A percentile compares a stretch with the other conserved stretches of the same genome.
Evolutionary conservation across 495 filamentous ascomycete genomes (phyloP).

Genomic region (Xanthoparmelia taractica): DNA sequence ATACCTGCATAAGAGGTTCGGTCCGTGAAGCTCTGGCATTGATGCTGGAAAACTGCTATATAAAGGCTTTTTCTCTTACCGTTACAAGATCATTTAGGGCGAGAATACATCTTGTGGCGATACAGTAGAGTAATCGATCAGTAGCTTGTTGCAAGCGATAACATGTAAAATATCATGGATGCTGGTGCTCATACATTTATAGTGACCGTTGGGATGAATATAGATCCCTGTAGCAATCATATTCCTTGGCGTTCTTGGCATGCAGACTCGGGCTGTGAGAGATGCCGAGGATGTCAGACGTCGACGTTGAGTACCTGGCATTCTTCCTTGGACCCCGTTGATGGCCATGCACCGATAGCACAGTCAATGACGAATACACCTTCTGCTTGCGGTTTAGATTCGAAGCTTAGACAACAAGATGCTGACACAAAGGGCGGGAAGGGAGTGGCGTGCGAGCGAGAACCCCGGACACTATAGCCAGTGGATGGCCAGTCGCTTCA

Average conservation of each 20-base stretch:
- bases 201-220: no score
- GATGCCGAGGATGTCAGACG: not conserved
- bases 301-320: not conserved
- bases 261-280: not conserved
- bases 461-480: no score
- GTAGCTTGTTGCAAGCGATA: not conserved
- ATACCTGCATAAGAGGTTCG: not conserved
- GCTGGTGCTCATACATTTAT: no score
- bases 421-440: constrained; percentile 12
- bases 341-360: constrained; percentile 1
- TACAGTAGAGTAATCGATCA: not conserved
- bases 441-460: not conserved
- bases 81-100: not conserved
- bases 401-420: not conserved
- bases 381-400: constrained; percentile 16
- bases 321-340: not conserved
- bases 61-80: not conserved
- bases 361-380: constrained; percentile 17
- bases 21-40: not conserved
- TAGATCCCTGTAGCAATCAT: not conserved
- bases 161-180: not conserved
- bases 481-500: not conserved
- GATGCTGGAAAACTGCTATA: not conserved
- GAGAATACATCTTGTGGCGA: not conserved
- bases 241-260: not conserved